A percentile compares a stretch with the other conserved stretches of the same genome.
phyloP scores from a whole-genome alignment of 139 green algal genomes.

The Chlorella sorokiniana region DNA sequence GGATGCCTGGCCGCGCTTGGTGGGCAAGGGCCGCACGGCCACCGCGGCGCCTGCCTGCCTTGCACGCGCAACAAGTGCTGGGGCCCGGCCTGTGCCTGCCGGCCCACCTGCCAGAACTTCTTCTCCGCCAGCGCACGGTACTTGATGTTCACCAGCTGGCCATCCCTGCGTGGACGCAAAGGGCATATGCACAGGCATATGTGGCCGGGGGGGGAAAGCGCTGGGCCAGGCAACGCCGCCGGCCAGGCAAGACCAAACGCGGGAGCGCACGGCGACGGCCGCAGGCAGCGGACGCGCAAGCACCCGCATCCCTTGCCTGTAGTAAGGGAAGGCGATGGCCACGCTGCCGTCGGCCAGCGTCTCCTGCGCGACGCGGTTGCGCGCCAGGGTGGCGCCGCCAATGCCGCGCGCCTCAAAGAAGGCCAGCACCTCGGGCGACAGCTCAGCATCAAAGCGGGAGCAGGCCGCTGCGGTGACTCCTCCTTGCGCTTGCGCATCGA shows the following conservation, averaged over 20 bases:
- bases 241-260: neutral
- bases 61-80: neutral
- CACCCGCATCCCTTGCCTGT: conserved; percentile 11
- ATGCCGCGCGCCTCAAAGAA: conserved; percentile 72
- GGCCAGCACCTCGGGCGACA: conserved; percentile 27
- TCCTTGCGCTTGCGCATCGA: conserved; percentile 35
- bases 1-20: neutral
- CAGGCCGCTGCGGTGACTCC: conserved; percentile 22
- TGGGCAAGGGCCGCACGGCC: neutral
- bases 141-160: conserved; percentile 88
- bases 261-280: neutral
- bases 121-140: conserved; percentile 77
- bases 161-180: conserved; percentile 35
- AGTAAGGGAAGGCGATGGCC: conserved; percentile 86
- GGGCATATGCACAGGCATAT: neutral
- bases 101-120: conserved; percentile 71
- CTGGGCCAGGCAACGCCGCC: neutral
- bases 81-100: neutral
- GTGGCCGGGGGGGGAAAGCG: neutral
- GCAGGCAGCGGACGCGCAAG: too few relatives aligned
- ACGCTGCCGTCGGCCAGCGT: conserved; percentile 4
- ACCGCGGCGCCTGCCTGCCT: neutral
- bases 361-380: conserved; percentile 61
- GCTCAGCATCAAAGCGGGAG: conserved; percentile 30
- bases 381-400: conserved; percentile 47